Percentiles rank a stretch among this genome's conserved stretches.
These are phyloP conservation scores for Biscogniauxia marginata DNA, from an alignment of 2,329 filamentous ascomycete genomes.

Conservation along the genomic window DNA sequence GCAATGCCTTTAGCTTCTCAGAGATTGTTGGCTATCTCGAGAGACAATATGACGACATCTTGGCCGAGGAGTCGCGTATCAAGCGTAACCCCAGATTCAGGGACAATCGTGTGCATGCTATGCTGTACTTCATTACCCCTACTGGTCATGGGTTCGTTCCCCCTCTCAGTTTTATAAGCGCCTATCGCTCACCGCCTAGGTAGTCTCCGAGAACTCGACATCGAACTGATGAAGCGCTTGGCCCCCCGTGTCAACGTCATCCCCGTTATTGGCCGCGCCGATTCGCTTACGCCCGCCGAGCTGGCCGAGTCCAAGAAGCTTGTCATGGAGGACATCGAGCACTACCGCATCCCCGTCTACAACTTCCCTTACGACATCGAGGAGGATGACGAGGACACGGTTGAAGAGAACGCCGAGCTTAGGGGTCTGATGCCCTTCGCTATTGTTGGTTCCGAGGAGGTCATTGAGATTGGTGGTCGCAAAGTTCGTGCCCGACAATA, in stretches of 20 bases:
- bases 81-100: conserved; percentile 99
- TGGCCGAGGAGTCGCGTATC: conserved; percentile 98
- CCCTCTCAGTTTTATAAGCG: neutral
- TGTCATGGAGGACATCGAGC: conserved; percentile 99
- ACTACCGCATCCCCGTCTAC: conserved; percentile 99
- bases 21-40: conserved; percentile 98
- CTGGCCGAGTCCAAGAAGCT: conserved; percentile 99
- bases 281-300: conserved; percentile 93
- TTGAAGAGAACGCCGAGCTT: conserved; percentile 98
- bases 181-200: conserved; percentile 18
- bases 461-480: conserved; percentile 89
- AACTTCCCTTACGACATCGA: conserved; percentile 99
- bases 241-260: conserved; percentile 98
- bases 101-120: conserved; percentile 96
- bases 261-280: conserved; percentile 96
- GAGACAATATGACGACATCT: conserved; percentile 98
- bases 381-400: conserved; percentile 98
- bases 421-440: conserved; percentile 98
- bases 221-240: conserved; percentile 98
- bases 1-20: conserved; percentile 65
- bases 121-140: conserved; percentile 99
- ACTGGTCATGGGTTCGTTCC: conserved; percentile 84
- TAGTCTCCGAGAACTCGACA: conserved; percentile 96
- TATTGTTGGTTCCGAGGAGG: conserved; percentile 95
- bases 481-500: conserved; percentile 94